Percentiles rank a stretch among this genome's conserved stretches.
Conservation (phyloP, 176 grass and related monocot genomes). For the Tuctoria greenei region DNA sequence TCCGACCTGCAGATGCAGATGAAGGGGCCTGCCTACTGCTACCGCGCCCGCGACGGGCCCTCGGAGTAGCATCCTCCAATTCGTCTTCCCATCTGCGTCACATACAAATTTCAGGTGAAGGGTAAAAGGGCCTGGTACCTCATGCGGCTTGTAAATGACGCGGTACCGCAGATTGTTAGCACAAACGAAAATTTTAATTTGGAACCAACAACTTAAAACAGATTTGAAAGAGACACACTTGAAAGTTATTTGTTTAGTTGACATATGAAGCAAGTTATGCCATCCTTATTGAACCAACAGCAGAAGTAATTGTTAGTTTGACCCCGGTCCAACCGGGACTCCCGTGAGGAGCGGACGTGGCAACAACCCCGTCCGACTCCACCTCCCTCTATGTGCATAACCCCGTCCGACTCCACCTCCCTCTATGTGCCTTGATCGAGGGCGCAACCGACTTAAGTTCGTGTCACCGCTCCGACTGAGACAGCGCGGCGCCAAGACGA, state of each 20-base stretch:
- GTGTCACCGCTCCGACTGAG: too few species aligned
- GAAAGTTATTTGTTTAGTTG: not conserved
- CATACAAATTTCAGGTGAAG: not conserved
- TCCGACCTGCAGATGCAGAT: constrained; percentile 44
- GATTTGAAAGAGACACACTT: not conserved
- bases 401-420: too few species aligned
- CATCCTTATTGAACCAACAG: not conserved
- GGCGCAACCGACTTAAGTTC: too few species aligned
- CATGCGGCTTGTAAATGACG: not conserved
- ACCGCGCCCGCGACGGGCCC: constrained; percentile 37
- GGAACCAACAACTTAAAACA: not conserved
- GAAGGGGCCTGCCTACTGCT: constrained; percentile 48
- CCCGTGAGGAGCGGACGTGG: too few species aligned
- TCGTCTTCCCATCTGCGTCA: constrained; percentile 85
- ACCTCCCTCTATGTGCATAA: too few species aligned
- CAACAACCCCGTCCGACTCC: too few species aligned
- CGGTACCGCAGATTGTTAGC: not conserved
- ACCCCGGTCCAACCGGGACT: too few species aligned
- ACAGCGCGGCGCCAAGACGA: too few species aligned
- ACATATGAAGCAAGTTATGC: not conserved
- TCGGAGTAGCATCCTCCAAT: constrained; percentile 41
- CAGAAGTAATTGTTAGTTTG: too few species aligned
- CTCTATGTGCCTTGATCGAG: too few species aligned
- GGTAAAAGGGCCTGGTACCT: not conserved
- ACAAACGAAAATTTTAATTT: not conserved